Evolutionary conservation across 1,139 yeast genomes (phyloP), one percentile per base, ranked within the genome.

Genomic region (Saccharomycopsis hybrid): DNA sequence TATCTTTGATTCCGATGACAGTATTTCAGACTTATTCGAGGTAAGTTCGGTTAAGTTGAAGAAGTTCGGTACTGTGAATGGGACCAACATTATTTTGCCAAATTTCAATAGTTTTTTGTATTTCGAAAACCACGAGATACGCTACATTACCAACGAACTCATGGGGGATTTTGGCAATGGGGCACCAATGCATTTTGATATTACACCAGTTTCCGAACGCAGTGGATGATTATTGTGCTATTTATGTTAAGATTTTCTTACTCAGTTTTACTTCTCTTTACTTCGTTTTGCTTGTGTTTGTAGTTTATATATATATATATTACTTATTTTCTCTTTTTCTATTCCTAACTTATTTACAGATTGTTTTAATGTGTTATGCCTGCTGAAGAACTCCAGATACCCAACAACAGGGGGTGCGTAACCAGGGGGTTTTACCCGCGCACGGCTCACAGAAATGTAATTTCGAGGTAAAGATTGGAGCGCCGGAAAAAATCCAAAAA

Each of bases 61-160:
- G 37, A 37, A 43, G 24, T 52, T 50, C 32, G 47, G 48, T 8
- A 47, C 49, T n/a, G 38, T 39, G 1, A 41, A 45, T 24, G 52
- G 52, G 3, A 29, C 25, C 13, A 45, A 43, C 24, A 37, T 52
- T 9, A 33, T 50, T 3, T 44, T 52, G 31, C 55, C 55, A 1
- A 52, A 47, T 27, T 52, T 52, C 43, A 50, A 48, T 30, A 50
- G 54, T 32, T 51, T 52, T 39, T 42, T 52, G 25, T 45, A 50
- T 30, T 49, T 52, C 27, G 48, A 44, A 8, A 35, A 25, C 32
- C 25, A 44, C 27, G 55, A 52, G 37, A 36, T 52, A 11, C 30
- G 24, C 4, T 52, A 50, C 32, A 38, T 52, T 29, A 27, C 37
- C 8, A 46, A 50, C 32, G 49, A 45, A 13, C 35, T 52, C 31